A percentile compares a stretch with the other conserved stretches of the same genome.
Evolutionary conservation across 169 alveolate genomes (phyloP).

Genomic region (Plasmodium malariae): DNA sequence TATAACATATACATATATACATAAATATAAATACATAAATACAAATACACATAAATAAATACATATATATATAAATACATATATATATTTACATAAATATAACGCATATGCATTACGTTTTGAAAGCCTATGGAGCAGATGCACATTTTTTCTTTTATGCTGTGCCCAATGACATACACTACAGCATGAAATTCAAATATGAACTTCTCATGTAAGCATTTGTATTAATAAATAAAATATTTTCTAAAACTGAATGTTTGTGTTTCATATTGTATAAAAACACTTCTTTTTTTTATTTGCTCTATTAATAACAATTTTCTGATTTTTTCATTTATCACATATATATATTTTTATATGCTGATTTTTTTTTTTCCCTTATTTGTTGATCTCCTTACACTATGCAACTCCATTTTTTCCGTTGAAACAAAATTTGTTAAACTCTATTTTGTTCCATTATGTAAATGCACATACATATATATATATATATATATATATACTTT

Average conservation of each 20-base stretch:
- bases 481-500: too few species aligned
- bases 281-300: neutral
- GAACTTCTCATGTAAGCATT: neutral
- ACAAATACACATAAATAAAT: too few species aligned
- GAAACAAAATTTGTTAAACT: neutral
- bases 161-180: neutral
- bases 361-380: too few species aligned
- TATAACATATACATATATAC: too few species aligned
- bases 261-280: neutral
- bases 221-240: too few species aligned
- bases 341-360: neutral
- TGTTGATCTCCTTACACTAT: neutral
- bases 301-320: neutral
- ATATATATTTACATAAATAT: too few species aligned
- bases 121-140: neutral
- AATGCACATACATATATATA: too few species aligned
- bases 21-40: too few species aligned
- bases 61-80: too few species aligned
- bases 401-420: neutral
- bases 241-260: neutral
- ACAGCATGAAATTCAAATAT: neutral
- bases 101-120: neutral
- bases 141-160: neutral
- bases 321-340: too few species aligned
- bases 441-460: too few species aligned